A percentile compares a stretch with the other conserved stretches of the same genome.
Evolutionary conservation across 768 basidiomycete species (phyloP).

Genomic region (Mycena sanguinolenta): DNA sequence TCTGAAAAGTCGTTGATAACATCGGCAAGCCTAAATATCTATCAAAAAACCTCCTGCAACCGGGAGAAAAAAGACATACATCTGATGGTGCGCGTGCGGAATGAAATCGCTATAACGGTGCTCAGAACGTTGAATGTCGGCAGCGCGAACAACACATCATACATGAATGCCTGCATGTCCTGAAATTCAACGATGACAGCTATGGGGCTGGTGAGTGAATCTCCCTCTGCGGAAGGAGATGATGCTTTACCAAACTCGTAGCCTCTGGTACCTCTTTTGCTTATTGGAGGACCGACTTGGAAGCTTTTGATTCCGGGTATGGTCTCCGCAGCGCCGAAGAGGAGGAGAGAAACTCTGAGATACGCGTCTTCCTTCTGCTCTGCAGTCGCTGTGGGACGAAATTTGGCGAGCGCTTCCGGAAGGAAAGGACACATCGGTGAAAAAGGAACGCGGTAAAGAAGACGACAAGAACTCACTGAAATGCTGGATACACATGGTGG

Average conservation of each 20-base stretch:
- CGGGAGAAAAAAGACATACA: slow-evolving; percentile 17
- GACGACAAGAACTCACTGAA: slow-evolving; percentile 27
- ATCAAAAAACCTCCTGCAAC: background rate
- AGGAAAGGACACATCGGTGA: background rate
- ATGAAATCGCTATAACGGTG: slow-evolving; percentile 21
- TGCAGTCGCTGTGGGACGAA: slow-evolving; percentile 20
- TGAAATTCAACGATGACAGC: slow-evolving; percentile 34
- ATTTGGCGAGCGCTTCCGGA: slow-evolving; percentile 29
- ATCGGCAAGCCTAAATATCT: slow-evolving; percentile 13
- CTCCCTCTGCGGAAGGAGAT: background rate
- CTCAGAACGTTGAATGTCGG: background rate
- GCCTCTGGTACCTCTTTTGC: slow-evolving; percentile 16
- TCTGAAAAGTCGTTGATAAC: slow-evolving; percentile 19
- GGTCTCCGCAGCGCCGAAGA: slow-evolving; percentile 8
- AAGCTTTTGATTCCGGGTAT: slow-evolving; percentile 30
- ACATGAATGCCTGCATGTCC: slow-evolving; percentile 28
- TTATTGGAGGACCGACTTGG: slow-evolving; percentile 33
- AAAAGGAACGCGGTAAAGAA: no score
- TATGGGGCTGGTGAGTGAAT: background rate
- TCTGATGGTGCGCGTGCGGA: slow-evolving; percentile 34
- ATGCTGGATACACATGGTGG: slow-evolving; percentile 31
- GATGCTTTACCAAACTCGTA: slow-evolving; percentile 29
- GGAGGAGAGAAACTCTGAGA: slow-evolving; percentile 17
- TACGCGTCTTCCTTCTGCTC: slow-evolving; percentile 31
- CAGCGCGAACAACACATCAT: background rate